phyloP scores from a whole-genome alignment of 2,329 filamentous ascomycete species.

The Zalaria obscura region DNA sequence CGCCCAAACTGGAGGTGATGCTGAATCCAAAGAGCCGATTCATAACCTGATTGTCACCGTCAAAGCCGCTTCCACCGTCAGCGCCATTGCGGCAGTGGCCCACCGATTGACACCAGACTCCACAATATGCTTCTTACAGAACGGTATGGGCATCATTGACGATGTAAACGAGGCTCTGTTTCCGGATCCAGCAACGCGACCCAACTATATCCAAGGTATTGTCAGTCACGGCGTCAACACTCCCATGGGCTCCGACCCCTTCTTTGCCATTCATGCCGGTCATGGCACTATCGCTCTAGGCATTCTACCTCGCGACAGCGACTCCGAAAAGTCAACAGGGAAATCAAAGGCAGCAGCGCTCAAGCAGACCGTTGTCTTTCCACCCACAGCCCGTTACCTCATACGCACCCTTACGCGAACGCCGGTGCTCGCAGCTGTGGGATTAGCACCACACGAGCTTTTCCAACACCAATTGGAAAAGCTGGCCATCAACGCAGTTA shows the following conservation, averaged over 20 bases:
- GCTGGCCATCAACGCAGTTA: constrained; percentile 58
- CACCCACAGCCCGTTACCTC: constrained; percentile 42
- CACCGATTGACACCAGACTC: constrained; percentile 53
- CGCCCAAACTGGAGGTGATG: constrained; percentile 1
- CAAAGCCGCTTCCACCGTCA: constrained; percentile 57
- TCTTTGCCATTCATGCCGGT: constrained; percentile 42
- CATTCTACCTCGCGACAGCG: constrained; percentile 26
- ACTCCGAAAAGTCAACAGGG: constrained; percentile 1
- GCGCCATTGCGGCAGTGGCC: constrained; percentile 50
- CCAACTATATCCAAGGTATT: constrained; percentile 63
- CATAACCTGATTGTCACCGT: constrained; percentile 64
- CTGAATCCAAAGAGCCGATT: constrained; percentile 33
- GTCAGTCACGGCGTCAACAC: constrained; percentile 43
- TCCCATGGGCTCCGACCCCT: constrained; percentile 25
- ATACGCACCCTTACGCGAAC: constrained; percentile 49
- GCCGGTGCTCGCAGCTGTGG: constrained; percentile 46
- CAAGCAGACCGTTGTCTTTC: constrained; percentile 14
- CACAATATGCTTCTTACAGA: constrained; percentile 63
- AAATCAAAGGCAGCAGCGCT: not conserved
- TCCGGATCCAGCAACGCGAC: constrained; percentile 46
- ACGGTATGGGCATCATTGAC: constrained; percentile 75
- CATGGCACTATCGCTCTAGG: constrained; percentile 45
- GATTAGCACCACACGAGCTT: constrained; percentile 46
- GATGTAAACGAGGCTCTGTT: constrained; percentile 60
- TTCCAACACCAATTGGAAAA: constrained; percentile 64